Conservation (phyloP, 179 eudicot genomes). For the Pouteria campechiana region DNA sequence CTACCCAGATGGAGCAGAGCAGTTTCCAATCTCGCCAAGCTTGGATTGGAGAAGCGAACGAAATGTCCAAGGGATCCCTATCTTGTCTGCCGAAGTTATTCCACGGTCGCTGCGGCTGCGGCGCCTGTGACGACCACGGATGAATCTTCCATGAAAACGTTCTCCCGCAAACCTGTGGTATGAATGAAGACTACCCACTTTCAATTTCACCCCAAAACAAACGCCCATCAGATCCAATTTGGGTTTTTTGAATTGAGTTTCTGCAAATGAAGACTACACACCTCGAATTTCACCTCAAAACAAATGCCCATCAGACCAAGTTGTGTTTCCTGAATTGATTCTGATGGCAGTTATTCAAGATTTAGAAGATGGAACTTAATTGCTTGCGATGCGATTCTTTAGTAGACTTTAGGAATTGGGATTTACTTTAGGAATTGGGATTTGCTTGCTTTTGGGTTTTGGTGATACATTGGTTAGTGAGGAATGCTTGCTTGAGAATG, state of each 20-base stretch:
- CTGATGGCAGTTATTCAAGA: too few species aligned
- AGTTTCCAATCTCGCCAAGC: conserved; percentile 24
- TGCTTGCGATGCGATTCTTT: too few species aligned
- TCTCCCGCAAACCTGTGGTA: conserved; percentile 25
- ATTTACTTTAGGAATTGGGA: too few species aligned
- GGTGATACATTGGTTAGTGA: too few species aligned
- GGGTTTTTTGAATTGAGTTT: background rate
- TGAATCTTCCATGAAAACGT: conserved; percentile 16
- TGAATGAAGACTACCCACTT: background rate
- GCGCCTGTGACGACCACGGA: conserved; percentile 8
- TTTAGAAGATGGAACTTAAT: too few species aligned
- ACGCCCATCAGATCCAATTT: background rate
- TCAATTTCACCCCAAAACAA: background rate
- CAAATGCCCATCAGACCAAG: too few species aligned
- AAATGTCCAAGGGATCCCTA: conserved; percentile 12
- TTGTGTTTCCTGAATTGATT: too few species aligned
- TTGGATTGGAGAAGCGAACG: conserved; percentile 14
- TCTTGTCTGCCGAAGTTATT: conserved; percentile 18
- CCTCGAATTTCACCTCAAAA: too few species aligned
- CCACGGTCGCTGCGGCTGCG: conserved; percentile 31
- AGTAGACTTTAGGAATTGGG: too few species aligned
- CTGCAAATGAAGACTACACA: too few species aligned
- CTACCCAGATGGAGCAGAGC: conserved; percentile 51
- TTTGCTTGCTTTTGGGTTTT: too few species aligned
- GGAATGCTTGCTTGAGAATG: too few species aligned